Percentiles rank a stretch among this genome's conserved stretches.
These are phyloP conservation scores for Aspergillus cejpii DNA, from an alignment of 2,329 filamentous ascomycete species.

Conservation along the genomic window DNA sequence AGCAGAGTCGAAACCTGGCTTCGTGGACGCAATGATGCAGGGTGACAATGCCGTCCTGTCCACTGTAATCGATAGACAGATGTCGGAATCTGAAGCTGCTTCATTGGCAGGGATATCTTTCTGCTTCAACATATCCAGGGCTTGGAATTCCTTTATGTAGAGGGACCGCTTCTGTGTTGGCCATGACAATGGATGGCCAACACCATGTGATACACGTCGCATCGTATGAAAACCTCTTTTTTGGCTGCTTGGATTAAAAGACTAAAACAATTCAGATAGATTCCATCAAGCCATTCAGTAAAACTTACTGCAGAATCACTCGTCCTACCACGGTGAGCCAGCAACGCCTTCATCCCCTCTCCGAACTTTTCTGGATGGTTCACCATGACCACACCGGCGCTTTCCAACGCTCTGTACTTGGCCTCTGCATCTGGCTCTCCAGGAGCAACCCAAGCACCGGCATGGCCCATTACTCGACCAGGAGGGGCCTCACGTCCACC, in stretches of 20 bases:
- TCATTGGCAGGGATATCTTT: slow-evolving; percentile 43
- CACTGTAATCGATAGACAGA: slow-evolving; percentile 58
- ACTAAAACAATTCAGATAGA: slow-evolving; percentile 15
- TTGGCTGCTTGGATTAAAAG: slow-evolving; percentile 21
- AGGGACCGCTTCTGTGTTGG: slow-evolving; percentile 46
- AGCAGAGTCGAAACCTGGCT: slow-evolving; percentile 40
- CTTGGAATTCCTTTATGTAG: slow-evolving; percentile 50
- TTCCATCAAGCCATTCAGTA: background rate
- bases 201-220: slow-evolving; percentile 22
- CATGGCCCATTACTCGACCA: slow-evolving; percentile 69
- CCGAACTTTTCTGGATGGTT: slow-evolving; percentile 73
- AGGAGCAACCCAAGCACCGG: slow-evolving; percentile 63
- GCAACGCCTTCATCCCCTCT: slow-evolving; percentile 56
- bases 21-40: slow-evolving; percentile 57
- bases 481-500: slow-evolving; percentile 59
- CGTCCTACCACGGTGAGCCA: slow-evolving; percentile 40
- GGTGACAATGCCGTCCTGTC: slow-evolving; percentile 58
- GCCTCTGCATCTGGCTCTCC: slow-evolving; percentile 58
- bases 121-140: slow-evolving; percentile 51
- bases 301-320: slow-evolving; percentile 19
- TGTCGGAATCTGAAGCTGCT: slow-evolving; percentile 34
- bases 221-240: slow-evolving; percentile 51
- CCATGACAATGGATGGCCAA: background rate
- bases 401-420: slow-evolving; percentile 62
- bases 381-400: slow-evolving; percentile 62